Conservation (phyloP, 495 filamentous ascomycete genomes). For the Immersiella caudata region DNA sequence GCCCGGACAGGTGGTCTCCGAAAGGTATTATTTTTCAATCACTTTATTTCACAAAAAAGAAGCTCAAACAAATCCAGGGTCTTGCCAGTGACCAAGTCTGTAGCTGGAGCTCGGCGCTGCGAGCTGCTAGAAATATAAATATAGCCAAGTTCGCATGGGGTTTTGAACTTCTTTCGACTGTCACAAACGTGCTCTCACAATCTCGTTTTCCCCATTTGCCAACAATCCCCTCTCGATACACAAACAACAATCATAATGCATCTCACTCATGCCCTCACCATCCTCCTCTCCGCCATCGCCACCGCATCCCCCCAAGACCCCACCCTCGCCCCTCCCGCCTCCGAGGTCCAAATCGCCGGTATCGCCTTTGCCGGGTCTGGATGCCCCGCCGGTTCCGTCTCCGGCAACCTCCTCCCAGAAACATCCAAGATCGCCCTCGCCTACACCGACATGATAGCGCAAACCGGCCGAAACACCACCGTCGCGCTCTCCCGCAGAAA, state of each 20-base stretch:
- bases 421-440: conserved; percentile 46
- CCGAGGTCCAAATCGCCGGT: no score
- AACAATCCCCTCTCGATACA: no score
- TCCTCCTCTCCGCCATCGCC: background rate
- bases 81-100: background rate
- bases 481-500: conserved; percentile 49
- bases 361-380: no score
- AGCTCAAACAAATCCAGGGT: background rate
- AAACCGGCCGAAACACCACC: conserved; percentile 44
- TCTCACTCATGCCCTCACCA: no score
- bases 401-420: background rate
- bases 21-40: no score
- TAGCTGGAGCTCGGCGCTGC: background rate
- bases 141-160: no score
- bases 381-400: no score
- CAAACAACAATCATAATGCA: no score
- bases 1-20: no score
- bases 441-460: conserved; percentile 50
- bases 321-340: conserved; percentile 19
- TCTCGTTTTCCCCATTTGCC: no score
- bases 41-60: background rate
- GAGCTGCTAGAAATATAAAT: background rate
- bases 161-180: no score
- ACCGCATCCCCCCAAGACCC: background rate
- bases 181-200: no score